These are phyloP conservation scores for Aspergillus uvarum DNA, from an alignment of 2,329 filamentous ascomycete species.

Conservation along the genomic window DNA sequence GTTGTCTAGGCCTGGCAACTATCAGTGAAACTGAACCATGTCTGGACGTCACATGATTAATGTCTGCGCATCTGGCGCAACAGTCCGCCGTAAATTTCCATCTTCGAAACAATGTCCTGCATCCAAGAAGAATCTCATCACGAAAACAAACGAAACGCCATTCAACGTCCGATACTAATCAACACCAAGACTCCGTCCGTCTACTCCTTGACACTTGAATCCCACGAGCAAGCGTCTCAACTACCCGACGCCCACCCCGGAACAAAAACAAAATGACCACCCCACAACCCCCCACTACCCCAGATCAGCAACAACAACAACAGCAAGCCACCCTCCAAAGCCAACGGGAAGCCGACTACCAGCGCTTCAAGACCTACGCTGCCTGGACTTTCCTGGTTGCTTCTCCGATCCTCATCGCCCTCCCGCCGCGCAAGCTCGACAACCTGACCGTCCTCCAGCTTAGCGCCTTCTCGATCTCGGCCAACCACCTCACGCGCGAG, in stretches of 20 bases:
- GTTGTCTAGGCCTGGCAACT: no score
- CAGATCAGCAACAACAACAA: neutral
- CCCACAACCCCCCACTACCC: neutral
- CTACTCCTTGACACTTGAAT: neutral
- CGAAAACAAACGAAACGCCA: no score
- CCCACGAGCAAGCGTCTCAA: no score
- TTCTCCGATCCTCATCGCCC: slow-evolving; percentile 32
- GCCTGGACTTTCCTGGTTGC: slow-evolving; percentile 40
- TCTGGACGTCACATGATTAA: no score
- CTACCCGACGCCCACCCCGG: no score
- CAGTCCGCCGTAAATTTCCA: neutral
- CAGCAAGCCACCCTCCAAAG: slow-evolving; percentile 1
- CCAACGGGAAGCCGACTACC: slow-evolving; percentile 37
- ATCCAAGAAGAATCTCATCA: neutral
- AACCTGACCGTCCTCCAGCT: slow-evolving; percentile 39
- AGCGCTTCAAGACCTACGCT: slow-evolving; percentile 42
- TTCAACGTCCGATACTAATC: no score
- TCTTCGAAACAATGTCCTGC: no score
- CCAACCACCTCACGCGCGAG: slow-evolving; percentile 41
- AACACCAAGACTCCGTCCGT: no score
- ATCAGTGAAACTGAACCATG: no score
- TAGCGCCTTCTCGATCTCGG: slow-evolving; percentile 41
- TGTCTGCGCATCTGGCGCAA: neutral
- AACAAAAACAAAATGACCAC: neutral
- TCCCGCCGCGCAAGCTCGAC: slow-evolving; percentile 42